Evolutionary conservation across 176 grass and related monocot species (phyloP).

Genomic region (Oryza nivara): DNA sequence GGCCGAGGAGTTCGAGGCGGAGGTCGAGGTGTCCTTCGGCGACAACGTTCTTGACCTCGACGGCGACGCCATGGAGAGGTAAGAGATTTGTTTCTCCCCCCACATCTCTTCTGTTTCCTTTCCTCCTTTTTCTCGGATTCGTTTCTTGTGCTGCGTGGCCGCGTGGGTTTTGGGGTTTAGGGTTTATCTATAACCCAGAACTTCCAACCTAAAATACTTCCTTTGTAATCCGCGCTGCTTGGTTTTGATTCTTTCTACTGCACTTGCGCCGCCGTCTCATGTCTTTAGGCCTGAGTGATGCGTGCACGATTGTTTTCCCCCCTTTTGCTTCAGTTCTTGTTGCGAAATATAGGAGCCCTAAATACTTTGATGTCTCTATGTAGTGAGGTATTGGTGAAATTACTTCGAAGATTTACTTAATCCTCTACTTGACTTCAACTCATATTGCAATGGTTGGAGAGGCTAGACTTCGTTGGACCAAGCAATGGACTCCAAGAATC

Average conservation of each 20-base stretch:
- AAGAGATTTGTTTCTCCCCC: not conserved
- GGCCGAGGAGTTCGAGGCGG: slow-evolving; percentile 28
- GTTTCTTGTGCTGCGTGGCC: not conserved
- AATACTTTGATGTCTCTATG: not conserved
- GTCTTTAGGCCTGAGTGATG: not conserved
- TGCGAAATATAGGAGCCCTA: not conserved
- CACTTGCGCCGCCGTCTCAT: not conserved
- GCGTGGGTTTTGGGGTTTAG: not conserved
- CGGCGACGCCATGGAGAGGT: slow-evolving; percentile 49
- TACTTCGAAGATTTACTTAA: not conserved
- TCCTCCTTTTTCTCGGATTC: not conserved
- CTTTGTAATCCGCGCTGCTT: not conserved
- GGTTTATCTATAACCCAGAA: slow-evolving; percentile 13
- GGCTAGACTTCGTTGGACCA: not conserved
- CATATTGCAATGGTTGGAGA: not conserved
- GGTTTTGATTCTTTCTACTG: not conserved
- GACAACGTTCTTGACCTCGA: slow-evolving; percentile 63
- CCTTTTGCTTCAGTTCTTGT: not conserved
- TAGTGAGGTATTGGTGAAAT: not conserved
- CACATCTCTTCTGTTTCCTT: not conserved
- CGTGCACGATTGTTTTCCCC: not conserved
- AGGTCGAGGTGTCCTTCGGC: slow-evolving; percentile 62
- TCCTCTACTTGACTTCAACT: not conserved
- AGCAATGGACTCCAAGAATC: slow-evolving; percentile 15
- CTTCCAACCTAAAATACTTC: not conserved